These are phyloP conservation scores for Loxodes magnus DNA, from an alignment of 73 alveolate species.

Conservation along the genomic window DNA sequence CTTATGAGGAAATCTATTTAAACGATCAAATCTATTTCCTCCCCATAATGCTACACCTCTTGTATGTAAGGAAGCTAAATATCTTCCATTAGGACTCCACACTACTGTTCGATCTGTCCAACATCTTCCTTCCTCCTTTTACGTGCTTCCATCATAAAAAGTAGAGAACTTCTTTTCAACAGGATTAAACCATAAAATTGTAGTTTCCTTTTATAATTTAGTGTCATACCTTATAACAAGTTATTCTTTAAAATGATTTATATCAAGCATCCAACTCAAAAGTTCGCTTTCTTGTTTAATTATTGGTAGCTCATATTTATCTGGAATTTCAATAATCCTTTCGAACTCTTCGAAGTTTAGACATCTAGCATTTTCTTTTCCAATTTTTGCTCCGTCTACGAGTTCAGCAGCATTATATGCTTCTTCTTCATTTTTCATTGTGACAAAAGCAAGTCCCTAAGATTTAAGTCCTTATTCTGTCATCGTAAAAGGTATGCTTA, in stretches of 20 bases:
- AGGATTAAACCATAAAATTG: too few species aligned
- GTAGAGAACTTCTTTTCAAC: too few species aligned
- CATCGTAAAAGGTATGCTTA: constrained; percentile 4
- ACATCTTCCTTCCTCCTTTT: background rate
- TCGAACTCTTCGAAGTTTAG: constrained; percentile 11
- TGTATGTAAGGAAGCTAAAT: constrained; percentile 2
- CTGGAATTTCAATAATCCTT: constrained; percentile 12
- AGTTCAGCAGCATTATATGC: constrained; percentile 3
- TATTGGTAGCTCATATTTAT: background rate
- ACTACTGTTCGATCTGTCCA: constrained; percentile 9
- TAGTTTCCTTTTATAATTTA: too few species aligned
- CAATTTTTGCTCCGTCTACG: background rate
- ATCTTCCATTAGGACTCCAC: constrained; percentile 10
- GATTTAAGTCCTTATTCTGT: constrained; percentile 9
- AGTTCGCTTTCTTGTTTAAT: too few species aligned
- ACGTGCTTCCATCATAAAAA: too few species aligned
- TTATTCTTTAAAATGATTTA: too few species aligned
- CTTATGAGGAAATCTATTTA: constrained; percentile 1
- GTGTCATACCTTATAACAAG: too few species aligned
- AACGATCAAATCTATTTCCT: constrained; percentile 5
- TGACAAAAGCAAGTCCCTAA: constrained; percentile 3
- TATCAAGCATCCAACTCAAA: too few species aligned
- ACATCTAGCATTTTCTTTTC: constrained; percentile 1
- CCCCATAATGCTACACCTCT: constrained; percentile 13
- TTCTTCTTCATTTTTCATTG: constrained; percentile 8